Percentiles rank a stretch among this genome's conserved stretches.
phyloP scores from a whole-genome alignment of 306 rosid species.

The Sechiopsis laciniata region DNA sequence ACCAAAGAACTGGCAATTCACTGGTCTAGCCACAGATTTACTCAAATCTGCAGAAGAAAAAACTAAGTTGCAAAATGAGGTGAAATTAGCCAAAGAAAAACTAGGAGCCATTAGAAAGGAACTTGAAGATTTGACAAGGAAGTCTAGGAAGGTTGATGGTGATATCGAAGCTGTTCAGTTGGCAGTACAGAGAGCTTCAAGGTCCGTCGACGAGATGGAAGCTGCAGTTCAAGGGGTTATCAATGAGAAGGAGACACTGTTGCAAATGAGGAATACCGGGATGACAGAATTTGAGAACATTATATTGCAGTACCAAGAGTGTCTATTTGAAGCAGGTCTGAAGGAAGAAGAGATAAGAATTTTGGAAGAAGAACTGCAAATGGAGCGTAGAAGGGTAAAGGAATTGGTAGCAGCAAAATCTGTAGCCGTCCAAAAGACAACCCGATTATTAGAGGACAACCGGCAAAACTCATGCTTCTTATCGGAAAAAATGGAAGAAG shows the following conservation, averaged over 20 bases:
- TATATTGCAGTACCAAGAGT: constrained; percentile 38
- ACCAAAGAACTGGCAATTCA: constrained; percentile 47
- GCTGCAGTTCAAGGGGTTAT: constrained; percentile 28
- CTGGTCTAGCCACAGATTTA: constrained; percentile 45
- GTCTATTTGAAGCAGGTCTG: constrained; percentile 30
- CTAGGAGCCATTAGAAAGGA: constrained; percentile 31
- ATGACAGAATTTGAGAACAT: constrained; percentile 31
- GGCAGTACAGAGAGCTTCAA: constrained; percentile 33
- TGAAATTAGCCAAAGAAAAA: constrained; percentile 32
- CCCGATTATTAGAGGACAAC: constrained; percentile 34
- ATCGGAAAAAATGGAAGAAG: constrained; percentile 49
- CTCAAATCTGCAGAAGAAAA: constrained; percentile 47
- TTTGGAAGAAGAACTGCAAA: constrained; percentile 58
- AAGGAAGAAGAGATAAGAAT: constrained; percentile 43
- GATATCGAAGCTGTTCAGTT: constrained; percentile 28
- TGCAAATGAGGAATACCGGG: constrained; percentile 35
- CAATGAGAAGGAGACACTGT: constrained; percentile 36
- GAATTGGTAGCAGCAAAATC: constrained; percentile 41
- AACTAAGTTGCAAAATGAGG: constrained; percentile 44
- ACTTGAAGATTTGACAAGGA: constrained; percentile 33
- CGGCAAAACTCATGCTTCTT: constrained; percentile 30
- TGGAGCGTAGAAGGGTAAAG: constrained; percentile 33
- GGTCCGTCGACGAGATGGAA: constrained; percentile 32
- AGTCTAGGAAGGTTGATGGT: constrained; percentile 19
- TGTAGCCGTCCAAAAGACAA: constrained; percentile 38